Base-by-base conservation (phyloP, 1,284 basidiomycete genomes). In the Irpex lacteus region DNA sequence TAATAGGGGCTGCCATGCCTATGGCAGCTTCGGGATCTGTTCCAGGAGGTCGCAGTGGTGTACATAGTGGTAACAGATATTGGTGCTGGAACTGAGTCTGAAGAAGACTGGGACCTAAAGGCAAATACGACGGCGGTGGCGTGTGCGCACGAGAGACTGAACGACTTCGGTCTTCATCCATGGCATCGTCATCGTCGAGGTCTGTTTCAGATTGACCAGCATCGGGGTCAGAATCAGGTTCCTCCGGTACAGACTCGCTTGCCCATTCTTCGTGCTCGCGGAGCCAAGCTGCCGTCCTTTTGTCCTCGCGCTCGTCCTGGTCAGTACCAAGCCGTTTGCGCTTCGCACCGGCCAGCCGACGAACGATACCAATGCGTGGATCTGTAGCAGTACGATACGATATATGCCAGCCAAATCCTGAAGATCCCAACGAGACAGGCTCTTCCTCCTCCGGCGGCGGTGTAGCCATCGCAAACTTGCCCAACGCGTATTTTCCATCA, bases 381-480 rank as follows among this genome's bases (percentile, higher is more conserved):
- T 92, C 87, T 0, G 90, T 92, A 8, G 75, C 81, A 5, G 78
- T 81, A 13, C 80, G 71, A 68, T 91, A 92, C 65, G 76, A 77
- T 36, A 69, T 65, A 63, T 77, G 77, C 87, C 87, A 88, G 2
- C 77, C 76, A 32, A 8, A 11, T 8, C 38, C 26, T 44, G 19
- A 47, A 7, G 32, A 11, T 21, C 55, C 9, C 7, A 18, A 38
- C 38, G 69, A 70, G 62, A 76, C 65, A 13, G 74, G 74, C 59
- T 73, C 70, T 58, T 81, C 80, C 60, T 87, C 85, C 56, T 82
- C 80, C 2, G 84, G 83, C 2, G 84, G 83, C 4, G 88, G 85
- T 63, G 82, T 87, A 2, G 88, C 84, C 53, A 91, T 74, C 4
- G 89, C 84, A 72, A 92, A 94, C 74, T 92, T 93, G 21, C 91